Conservation (phyloP, 2,329 filamentous ascomycete genomes). For the Colletotrichum liaoningense region DNA sequence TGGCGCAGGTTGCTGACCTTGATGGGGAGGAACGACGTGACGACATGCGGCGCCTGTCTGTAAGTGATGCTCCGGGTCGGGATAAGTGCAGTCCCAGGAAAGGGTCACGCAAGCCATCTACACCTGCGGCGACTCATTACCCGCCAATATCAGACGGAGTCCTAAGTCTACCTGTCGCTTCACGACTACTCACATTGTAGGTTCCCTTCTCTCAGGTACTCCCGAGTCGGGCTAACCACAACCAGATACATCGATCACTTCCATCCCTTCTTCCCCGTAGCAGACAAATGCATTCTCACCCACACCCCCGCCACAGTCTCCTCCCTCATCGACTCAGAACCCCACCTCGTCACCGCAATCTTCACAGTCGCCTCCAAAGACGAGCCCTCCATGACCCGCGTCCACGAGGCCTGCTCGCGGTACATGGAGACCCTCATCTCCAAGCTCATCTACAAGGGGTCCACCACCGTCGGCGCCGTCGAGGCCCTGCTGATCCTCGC, state of each 20-base stretch:
- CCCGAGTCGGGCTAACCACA: no score
- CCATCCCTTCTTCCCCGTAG: conserved; percentile 77
- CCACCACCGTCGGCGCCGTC: conserved; percentile 76
- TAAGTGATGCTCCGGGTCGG: conserved; percentile 22
- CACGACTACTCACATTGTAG: conserved; percentile 20
- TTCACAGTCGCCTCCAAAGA: conserved; percentile 79
- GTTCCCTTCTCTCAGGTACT: not conserved
- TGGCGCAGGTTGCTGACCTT: conserved; percentile 54
- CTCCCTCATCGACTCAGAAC: conserved; percentile 64
- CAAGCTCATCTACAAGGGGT: conserved; percentile 72
- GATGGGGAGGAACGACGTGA: conserved; percentile 39
- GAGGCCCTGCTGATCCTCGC: conserved; percentile 77
- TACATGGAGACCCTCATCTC: conserved; percentile 79
- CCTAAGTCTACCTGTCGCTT: conserved; percentile 40
- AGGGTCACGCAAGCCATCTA: conserved; percentile 4
- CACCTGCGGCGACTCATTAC: conserved; percentile 38
- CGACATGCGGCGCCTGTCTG: conserved; percentile 30
- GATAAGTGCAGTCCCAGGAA: conserved; percentile 24
- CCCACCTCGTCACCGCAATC: conserved; percentile 76
- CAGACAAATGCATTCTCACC: conserved; percentile 69
- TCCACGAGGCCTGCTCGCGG: conserved; percentile 74
- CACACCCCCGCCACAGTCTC: conserved; percentile 68
- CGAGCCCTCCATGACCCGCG: conserved; percentile 69
- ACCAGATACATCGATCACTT: conserved; percentile 72
- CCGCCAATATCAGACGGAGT: conserved; percentile 46